Evolutionary conservation across 2,329 filamentous ascomycete species (phyloP), one percentile per base, ranked within the genome.

Genomic region (Amylocarpus encephaloides): DNA sequence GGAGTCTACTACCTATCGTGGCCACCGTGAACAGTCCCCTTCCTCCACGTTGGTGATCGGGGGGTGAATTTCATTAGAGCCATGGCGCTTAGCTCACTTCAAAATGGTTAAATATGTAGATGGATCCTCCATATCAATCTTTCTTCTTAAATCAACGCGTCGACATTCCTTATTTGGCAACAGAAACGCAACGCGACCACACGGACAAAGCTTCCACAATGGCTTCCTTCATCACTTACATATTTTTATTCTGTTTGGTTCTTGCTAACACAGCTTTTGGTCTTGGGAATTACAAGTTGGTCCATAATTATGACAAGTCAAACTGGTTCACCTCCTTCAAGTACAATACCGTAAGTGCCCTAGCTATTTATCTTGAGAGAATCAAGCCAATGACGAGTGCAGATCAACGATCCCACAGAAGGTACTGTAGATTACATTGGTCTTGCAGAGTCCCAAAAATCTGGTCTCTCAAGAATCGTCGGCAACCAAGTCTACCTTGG

Each of bases 391-490:
- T 5, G 5, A 3, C 5, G 5, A 11, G 16, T 16, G 5, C 32
- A 60, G 57, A 16, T 19, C 2, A 34, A 60, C 1, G 60, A 62
- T 22, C 58, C 58, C 18, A 61, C 60, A 6, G 12, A 53, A 7
- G 61, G 60, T 22, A 54, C 54, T 11, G 61, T 71, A 43, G 65
- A 71, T 47, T 66, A 73, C 35, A 58, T 62, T 16, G 61, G 61
- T 59, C 42, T 62, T 60, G 2, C 68, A 66, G 5, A 69, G 13
- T 85, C 86, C 46, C 73, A 76, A 51, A 64, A 65, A 13, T 64
- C 69, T 38, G 76, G 77, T 16, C 72, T 89, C 12, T 80, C 83
- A 49, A 77, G 75, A 53, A 78, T 75, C 54, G 65, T 73, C 41
- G 70, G 75, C 50, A 71, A 72, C 44, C 73, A 73, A 55, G 71